Evolutionary conservation across 2,329 filamentous ascomycete species (phyloP), one percentile per base, ranked within the genome.

Genomic region (Colletotrichum navitas): DNA sequence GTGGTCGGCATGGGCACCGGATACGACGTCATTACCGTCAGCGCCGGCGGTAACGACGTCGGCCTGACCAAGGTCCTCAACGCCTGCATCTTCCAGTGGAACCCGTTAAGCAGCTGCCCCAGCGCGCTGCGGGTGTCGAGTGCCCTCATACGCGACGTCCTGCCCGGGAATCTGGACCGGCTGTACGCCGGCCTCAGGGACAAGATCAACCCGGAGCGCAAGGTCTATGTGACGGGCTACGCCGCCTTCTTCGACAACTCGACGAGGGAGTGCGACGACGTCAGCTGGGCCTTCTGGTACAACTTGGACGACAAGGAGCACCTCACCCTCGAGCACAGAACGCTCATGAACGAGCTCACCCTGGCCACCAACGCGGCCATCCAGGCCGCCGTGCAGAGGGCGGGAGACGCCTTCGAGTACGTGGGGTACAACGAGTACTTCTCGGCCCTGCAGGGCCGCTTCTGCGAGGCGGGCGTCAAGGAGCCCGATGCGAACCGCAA

Each of bases 21-120:
- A 14, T 61, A 80, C 29, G 79, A 83, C 69, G 49, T 83, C 39
- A 77, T 82, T 11, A 76, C 78, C 5, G 41, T 83, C 74, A 82
- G 80, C 1, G 81, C 79, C 1, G 80, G 81, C 32, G 81, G 81
- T 2, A 83, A 83, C 58, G 80, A 82, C 61, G 68, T 81, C 2
- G 81, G 80, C 60, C 76, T 83, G 8, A 66, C 72, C 32, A 63
- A 12, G 11, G 66, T 74, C 49, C 74, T 76, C 59, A 70, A 73
- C 43, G 62, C 29, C 5, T 78, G 77, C 66, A 63, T 78, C 52
- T n/a, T 77, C 47, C 8, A 75, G 34, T 60, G 74, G 2, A 60
- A 60, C 39, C 76, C 51, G n/a, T 18, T 63, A 16, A 68, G 68
- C 66, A 73, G 75, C 24, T 39, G 41, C 7, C 26, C 60, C 3